Conservation (phyloP, 2,329 filamentous ascomycete genomes). For the Acarospora socialis region DNA sequence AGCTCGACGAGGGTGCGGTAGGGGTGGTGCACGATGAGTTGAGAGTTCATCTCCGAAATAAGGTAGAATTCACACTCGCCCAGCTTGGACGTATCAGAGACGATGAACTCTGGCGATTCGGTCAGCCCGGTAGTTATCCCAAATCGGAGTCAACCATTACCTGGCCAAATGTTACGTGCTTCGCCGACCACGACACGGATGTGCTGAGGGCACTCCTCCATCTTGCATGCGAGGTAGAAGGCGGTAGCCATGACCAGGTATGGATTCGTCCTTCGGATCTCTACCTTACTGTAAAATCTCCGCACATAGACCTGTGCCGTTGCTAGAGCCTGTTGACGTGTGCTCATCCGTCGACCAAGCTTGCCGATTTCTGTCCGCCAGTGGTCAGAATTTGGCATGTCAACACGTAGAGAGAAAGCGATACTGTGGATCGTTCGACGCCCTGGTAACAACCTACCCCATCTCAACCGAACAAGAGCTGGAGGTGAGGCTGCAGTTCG, state of each 20-base stretch:
- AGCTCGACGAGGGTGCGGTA: slow-evolving; percentile 68
- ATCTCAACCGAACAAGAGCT: too few relatives aligned
- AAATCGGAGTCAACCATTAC: slow-evolving; percentile 22
- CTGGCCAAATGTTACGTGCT: slow-evolving; percentile 70
- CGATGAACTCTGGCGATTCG: slow-evolving; percentile 44
- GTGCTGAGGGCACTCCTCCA: slow-evolving; percentile 94
- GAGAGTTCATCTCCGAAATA: slow-evolving; percentile 80
- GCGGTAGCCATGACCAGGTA: slow-evolving; percentile 88
- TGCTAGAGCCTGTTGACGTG: slow-evolving; percentile 82
- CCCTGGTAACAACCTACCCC: too few relatives aligned
- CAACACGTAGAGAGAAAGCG: background rate
- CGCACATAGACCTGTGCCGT: slow-evolving; percentile 93
- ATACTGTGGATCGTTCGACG: too few relatives aligned
- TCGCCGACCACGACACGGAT: slow-evolving; percentile 83
- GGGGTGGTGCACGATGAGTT: slow-evolving; percentile 80
- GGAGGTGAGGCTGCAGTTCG: too few relatives aligned
- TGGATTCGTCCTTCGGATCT: slow-evolving; percentile 83
- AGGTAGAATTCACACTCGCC: slow-evolving; percentile 90
- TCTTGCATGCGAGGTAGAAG: slow-evolving; percentile 91
- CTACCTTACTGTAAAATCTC: slow-evolving; percentile 80
- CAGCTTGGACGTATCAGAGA: slow-evolving; percentile 65
- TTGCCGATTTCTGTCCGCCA: slow-evolving; percentile 53
- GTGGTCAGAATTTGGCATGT: slow-evolving; percentile 4
- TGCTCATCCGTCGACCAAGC: slow-evolving; percentile 67
- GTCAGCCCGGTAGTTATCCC: slow-evolving; percentile 13